These are phyloP conservation scores for Clitoria ternatea DNA, from an alignment of 306 rosid species.

Conservation along the genomic window DNA sequence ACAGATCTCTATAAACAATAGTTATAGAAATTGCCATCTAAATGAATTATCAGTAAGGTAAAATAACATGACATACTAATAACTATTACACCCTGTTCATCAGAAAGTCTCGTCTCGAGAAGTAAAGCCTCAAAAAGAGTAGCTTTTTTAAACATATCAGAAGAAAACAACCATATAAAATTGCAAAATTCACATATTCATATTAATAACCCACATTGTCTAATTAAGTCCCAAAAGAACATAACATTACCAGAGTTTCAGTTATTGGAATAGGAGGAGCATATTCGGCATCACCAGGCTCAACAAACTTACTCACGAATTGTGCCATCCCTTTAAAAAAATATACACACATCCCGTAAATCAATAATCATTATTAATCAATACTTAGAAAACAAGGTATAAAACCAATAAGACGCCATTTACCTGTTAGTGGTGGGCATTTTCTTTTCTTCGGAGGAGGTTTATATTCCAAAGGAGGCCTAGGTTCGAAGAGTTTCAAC, in stretches of 20 bases:
- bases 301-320: slow-evolving; percentile 72
- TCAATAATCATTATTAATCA: not conserved
- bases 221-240: not conserved
- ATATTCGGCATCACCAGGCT: slow-evolving; percentile 80
- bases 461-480: slow-evolving; percentile 84
- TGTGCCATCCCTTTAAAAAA: slow-evolving; percentile 69
- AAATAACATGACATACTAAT: not conserved
- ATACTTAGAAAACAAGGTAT: not conserved
- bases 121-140: not conserved
- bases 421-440: slow-evolving; percentile 84
- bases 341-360: not conserved
- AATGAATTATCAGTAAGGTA: not conserved
- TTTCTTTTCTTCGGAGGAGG: slow-evolving; percentile 94
- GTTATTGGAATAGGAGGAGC: slow-evolving; percentile 60
- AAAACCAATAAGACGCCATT: no score
- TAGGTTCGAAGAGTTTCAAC: slow-evolving; percentile 85
- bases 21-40: not conserved
- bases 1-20: not conserved
- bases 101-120: not conserved
- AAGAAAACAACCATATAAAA: slow-evolving; percentile 1
- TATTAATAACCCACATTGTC: not conserved
- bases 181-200: not conserved
- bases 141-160: not conserved
- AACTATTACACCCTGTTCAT: not conserved
- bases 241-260: slow-evolving; percentile 73